Base-by-base conservation (phyloP, 225 moss, liverwort and hornwort species). In the Asterella californica region DNA sequence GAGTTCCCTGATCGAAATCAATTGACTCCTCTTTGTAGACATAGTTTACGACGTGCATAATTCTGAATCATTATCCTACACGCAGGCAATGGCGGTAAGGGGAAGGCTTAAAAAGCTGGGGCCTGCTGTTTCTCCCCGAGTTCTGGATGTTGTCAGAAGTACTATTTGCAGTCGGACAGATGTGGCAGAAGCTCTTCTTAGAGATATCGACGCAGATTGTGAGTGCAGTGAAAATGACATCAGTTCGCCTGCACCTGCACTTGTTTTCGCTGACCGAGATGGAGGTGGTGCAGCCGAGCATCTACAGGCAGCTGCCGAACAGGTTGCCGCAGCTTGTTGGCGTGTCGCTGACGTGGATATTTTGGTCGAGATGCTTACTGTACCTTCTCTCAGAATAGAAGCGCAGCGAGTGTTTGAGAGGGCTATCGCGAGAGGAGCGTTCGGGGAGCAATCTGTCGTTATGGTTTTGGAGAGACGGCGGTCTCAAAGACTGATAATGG, bases 401-500 rank as follows among this genome's bases (percentile, higher is more conserved):
- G 92, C 99, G 80, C 99, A 99, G 85, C 86, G 93, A 66, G 95
- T 99, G 57, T 99, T 99, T 83, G 99, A 99, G 87, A 90, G 91
- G 84, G 95, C 99, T 80, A 95, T 99, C 78, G 91, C 93, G 33
- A 89, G 95, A 64, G 99, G 99, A 76, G 99, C 99, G 17, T 99
- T 99, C 79, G 99, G 99, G 81, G 95, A 99, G 83, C 99, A 94
- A 85, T 95, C 95, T 63, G 99, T 99, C 78, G 95, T 95, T 32
- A 95, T 99, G 99, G 95, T 99, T 80, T 86, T 99, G 66, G 92
- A 99, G 88, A 95, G 99, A 86, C 92, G 99, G 25, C 91, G 93
- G 19, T 93, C 99, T 75, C 91, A 99, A 87, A 90, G 95, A 83
- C 88, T 94, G 29, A 87, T 93, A 45, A 86, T 92, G 80, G 94